Evolutionary conservation across 805 yeast species (phyloP), one percentile per base, ranked within the genome.

Genomic region (Kazachstania africana): DNA sequence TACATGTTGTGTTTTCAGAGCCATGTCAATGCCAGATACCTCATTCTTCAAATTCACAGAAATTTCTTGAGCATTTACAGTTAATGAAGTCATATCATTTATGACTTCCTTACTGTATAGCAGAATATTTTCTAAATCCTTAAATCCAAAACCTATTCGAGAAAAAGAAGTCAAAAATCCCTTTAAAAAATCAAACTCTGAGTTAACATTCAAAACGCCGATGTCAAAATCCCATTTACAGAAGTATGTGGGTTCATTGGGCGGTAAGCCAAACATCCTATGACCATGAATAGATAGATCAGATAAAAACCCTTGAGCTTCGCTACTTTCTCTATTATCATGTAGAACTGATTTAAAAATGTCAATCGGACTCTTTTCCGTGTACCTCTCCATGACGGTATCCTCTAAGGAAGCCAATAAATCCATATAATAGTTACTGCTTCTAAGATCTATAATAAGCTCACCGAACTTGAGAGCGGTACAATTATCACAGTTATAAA

Each of bases 401-500:
- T 44, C 40, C 29, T 38, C 36, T 27, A 50, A 22, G 40, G 81
- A 74, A 1, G 78, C 79, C 46, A 84, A 88, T 38, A 88, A 50
- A 48, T 88, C 95, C 95, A 91, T 87, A 48, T 88, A 91, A 53
- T 80, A 91, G 44, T 84, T 81, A 12, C 88, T 78, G 55, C 84
- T 79, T 34, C 97, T 62, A n/a, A 83, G 62, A 49, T 85, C 96
- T 17, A 82, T 68, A 38, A 75, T 83, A 26, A 87, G 59, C 13
- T 66, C 62, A 15, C 76, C 75, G 43, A 84, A 75, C 25, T 66
- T 65, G 1, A 87, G 49, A 0, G 78, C 72, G 15, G 80, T 44
- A 46, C 75, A 78, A 0, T 78, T 66, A 10, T 65, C 59, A 23
- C 75, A 64, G 35, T 77, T 75, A 47, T 82, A 87, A 6, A 84